Percentiles rank a stretch among this genome's conserved stretches.
Conservation (phyloP, 2,329 filamentous ascomycete species). For the Colletotrichum tanaceti region DNA sequence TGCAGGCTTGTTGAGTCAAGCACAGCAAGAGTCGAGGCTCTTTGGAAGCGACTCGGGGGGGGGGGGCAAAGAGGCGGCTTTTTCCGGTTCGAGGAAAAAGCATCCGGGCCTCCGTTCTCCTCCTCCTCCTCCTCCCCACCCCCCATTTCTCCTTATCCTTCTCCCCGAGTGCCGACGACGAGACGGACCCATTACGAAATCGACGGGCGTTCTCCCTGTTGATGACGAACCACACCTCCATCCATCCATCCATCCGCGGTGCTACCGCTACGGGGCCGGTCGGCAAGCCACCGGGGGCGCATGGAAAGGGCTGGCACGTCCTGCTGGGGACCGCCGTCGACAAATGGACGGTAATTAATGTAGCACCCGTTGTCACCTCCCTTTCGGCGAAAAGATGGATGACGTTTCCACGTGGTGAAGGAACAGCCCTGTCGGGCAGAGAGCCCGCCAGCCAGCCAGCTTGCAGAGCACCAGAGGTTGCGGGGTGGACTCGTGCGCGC, state of each 20-base stretch:
- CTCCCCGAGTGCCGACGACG: background rate
- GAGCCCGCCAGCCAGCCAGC: background rate
- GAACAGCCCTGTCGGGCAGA: constrained; percentile 20
- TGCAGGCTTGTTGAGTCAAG: constrained; percentile 28
- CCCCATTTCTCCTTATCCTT: too few relatives aligned
- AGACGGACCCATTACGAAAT: constrained; percentile 15
- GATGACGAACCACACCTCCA: background rate
- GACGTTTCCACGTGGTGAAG: constrained; percentile 25
- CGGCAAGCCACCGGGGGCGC: constrained; percentile 27
- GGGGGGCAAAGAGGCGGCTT: background rate
- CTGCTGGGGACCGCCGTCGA: constrained; percentile 11
- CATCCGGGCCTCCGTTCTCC: background rate
- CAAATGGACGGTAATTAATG: background rate
- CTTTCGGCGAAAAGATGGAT: background rate
- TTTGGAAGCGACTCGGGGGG: background rate
- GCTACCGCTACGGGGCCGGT: constrained; percentile 35
- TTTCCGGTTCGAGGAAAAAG: too few relatives aligned
- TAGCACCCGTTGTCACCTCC: background rate
- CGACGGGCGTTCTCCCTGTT: constrained; percentile 15
- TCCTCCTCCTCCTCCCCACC: too few relatives aligned
- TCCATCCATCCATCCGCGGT: constrained; percentile 8
- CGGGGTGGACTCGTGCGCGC: too few relatives aligned
- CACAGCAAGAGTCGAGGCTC: background rate
- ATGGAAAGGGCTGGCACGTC: constrained; percentile 5
- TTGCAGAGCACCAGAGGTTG: background rate